A percentile compares a stretch with the other conserved stretches of the same genome.
phyloP scores from a whole-genome alignment of 192 early-diverging fungal species.

The Entomortierella parvispora region DNA sequence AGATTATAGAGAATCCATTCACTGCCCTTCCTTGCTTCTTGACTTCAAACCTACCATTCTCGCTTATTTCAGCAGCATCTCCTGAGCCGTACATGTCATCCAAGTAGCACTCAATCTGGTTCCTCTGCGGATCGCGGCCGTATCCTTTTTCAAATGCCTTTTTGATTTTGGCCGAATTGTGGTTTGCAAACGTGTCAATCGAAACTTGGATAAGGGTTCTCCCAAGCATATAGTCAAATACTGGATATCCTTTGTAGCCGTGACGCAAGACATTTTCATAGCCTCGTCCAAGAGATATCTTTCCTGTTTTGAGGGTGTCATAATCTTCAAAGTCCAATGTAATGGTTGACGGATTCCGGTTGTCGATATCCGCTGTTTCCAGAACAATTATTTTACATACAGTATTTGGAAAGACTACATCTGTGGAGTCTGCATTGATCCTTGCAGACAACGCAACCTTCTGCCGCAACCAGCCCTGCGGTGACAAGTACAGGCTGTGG shows the following conservation, averaged over 20 bases:
- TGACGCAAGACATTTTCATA: slow-evolving; percentile 15
- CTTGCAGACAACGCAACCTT: too few relatives aligned
- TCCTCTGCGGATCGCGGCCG: slow-evolving; percentile 7
- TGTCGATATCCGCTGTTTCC: slow-evolving; percentile 22
- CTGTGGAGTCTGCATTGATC: too few relatives aligned
- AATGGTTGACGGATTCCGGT: slow-evolving; percentile 4
- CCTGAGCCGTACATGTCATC: slow-evolving; percentile 21
- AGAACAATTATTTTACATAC: slow-evolving; percentile 14
- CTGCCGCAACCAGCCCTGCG: too few relatives aligned
- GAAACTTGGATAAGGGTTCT: slow-evolving; percentile 29
- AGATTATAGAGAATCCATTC: slow-evolving; percentile 43
- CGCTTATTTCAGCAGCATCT: slow-evolving; percentile 15
- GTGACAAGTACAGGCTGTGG: too few relatives aligned
- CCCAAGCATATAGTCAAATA: slow-evolving; percentile 31
- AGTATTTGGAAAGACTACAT: too few relatives aligned
- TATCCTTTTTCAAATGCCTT: slow-evolving; percentile 27
- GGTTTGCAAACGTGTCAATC: slow-evolving; percentile 14
- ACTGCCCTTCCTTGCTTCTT: neutral
- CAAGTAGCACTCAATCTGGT: slow-evolving; percentile 37
- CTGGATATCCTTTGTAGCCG: slow-evolving; percentile 23
- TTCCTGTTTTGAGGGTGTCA: neutral
- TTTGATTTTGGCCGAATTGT: slow-evolving; percentile 8
- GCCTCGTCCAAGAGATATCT: slow-evolving; percentile 24
- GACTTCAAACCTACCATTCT: slow-evolving; percentile 18
- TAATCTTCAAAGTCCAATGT: slow-evolving; percentile 3